Evolutionary conservation across 225 moss, liverwort and hornwort genomes (phyloP).

Genomic region (Anthoceros angustus): DNA sequence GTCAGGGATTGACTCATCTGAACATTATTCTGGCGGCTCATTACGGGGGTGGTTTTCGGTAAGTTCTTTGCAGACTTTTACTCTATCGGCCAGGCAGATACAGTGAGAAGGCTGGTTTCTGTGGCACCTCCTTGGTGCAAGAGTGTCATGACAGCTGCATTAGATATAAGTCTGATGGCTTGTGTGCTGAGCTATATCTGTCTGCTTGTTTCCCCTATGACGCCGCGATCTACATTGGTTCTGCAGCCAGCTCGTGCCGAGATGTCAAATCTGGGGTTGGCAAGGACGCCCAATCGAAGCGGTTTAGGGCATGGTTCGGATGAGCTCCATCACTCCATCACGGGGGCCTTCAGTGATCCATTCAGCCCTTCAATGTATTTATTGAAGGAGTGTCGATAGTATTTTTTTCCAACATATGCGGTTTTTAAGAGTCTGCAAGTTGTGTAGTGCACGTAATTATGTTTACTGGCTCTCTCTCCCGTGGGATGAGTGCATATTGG

Average conservation of each 20-base stretch:
- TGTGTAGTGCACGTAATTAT: too few relatives aligned
- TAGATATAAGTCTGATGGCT: too few relatives aligned
- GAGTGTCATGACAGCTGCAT: too few relatives aligned
- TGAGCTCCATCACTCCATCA: background rate
- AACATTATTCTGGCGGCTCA: background rate
- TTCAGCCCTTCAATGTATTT: slow-evolving; percentile 5
- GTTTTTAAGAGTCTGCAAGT: background rate
- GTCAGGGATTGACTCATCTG: background rate
- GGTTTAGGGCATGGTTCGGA: background rate
- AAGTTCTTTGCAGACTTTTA: background rate
- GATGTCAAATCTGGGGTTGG: slow-evolving; percentile 4
- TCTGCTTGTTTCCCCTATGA: too few relatives aligned
- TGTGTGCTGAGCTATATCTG: background rate
- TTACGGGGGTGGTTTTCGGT: slow-evolving; percentile 1
- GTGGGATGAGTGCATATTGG: too few relatives aligned
- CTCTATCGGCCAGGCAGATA: too few relatives aligned
- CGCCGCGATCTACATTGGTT: background rate
- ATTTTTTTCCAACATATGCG: background rate
- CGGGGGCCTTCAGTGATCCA: background rate
- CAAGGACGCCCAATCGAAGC: slow-evolving; percentile 1
- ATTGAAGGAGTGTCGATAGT: slow-evolving; percentile 4
- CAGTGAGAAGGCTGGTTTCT: too few relatives aligned
- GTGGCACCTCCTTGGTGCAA: too few relatives aligned
- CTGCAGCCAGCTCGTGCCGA: slow-evolving; percentile 1
- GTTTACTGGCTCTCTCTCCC: too few relatives aligned